phyloP scores from a whole-genome alignment of 768 basidiomycete species.

The Hypsizygus marmoreus region DNA sequence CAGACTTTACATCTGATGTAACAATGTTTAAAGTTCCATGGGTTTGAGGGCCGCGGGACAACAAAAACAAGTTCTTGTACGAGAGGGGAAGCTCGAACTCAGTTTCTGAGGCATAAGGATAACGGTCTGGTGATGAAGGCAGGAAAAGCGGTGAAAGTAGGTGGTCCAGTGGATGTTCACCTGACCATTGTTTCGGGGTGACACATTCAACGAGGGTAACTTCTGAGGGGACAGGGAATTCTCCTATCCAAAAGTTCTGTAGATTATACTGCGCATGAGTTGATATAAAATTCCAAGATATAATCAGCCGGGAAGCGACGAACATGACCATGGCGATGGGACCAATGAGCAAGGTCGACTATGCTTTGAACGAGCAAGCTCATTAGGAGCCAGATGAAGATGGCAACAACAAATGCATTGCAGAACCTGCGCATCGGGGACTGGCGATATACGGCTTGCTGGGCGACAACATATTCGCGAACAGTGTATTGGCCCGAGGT shows the following conservation, averaged over 20 bases:
- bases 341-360: constrained; percentile 11
- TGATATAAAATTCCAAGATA: no score
- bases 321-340: constrained; percentile 6
- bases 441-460: constrained; percentile 6
- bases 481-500: not conserved
- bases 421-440: constrained; percentile 24
- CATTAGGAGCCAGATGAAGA: constrained; percentile 23
- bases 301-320: no score
- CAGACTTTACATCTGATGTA: constrained; percentile 21
- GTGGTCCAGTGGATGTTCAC: constrained; percentile 2
- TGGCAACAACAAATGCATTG: constrained; percentile 18
- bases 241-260: constrained; percentile 13
- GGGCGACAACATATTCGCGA: constrained; percentile 5
- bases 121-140: not conserved
- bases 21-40: constrained; percentile 28
- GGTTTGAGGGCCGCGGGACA: constrained; percentile 27
- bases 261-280: not conserved
- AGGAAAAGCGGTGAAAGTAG: no score
- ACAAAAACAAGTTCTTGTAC: constrained; percentile 27
- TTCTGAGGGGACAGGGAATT: constrained; percentile 17
- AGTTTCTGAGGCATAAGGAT: constrained; percentile 16
- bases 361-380: constrained; percentile 18
- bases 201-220: constrained; percentile 13
- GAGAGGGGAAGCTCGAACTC: constrained; percentile 23
- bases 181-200: constrained; percentile 8